Conservation (phyloP, 106 monocot genomes). For the Ottelia alismoides region DNA sequence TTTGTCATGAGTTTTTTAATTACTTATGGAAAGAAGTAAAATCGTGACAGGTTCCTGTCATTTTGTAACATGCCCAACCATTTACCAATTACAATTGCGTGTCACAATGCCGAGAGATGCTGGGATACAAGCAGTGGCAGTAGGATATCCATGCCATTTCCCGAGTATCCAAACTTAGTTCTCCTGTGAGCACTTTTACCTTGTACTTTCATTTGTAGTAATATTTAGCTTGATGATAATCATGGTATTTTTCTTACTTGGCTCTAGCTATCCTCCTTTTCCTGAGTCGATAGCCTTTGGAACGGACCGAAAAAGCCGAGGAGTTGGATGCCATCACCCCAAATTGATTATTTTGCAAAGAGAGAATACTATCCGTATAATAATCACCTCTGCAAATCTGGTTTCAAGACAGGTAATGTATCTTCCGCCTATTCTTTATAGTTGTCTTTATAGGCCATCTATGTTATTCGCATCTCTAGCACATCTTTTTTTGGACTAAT, state of each 20-base stretch:
- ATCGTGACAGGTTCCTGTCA: conserved; percentile 74
- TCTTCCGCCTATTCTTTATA: too few relatives aligned
- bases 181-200: too few relatives aligned
- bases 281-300: conserved; percentile 84
- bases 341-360: conserved; percentile 75
- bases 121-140: conserved; percentile 42
- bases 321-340: conserved; percentile 89
- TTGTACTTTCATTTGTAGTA: too few relatives aligned
- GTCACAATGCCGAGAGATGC: conserved; percentile 45
- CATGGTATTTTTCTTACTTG: too few relatives aligned
- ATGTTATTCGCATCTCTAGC: too few relatives aligned
- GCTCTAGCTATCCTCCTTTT: conserved; percentile 66
- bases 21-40: too few relatives aligned
- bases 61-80: conserved; percentile 41
- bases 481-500: too few relatives aligned
- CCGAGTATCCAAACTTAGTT: conserved; percentile 60
- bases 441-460: too few relatives aligned
- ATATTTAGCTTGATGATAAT: too few relatives aligned
- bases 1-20: too few relatives aligned
- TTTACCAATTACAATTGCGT: conserved; percentile 68
- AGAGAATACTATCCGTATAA: conserved; percentile 46
- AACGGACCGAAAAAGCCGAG: conserved; percentile 50
- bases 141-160: conserved; percentile 44
- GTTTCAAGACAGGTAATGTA: too few relatives aligned
- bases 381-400: conserved; percentile 83